A percentile compares a stretch with the other conserved stretches of the same genome.
phyloP scores from a whole-genome alignment of 345 rosid species.

The Eucalyptus melliodora region DNA sequence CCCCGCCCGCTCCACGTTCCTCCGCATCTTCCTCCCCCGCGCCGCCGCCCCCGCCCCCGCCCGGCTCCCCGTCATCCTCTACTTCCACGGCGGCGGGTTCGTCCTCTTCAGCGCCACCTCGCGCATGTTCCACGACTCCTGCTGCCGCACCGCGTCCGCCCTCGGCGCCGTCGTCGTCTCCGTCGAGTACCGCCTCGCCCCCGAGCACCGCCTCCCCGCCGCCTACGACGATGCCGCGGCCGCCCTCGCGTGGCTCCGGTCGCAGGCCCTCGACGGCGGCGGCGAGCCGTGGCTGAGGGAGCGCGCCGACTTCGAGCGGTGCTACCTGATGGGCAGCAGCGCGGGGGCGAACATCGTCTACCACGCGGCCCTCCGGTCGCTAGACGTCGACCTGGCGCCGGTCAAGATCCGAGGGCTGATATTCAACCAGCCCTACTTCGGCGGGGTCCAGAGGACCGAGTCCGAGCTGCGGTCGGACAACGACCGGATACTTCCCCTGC shows the following conservation, averaged over 20 bases:
- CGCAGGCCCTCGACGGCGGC: conserved; percentile 26
- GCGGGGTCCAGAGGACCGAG: conserved; percentile 45
- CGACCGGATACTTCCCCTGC: conserved; percentile 45
- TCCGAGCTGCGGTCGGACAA: conserved; percentile 36
- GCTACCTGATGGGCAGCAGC: conserved; percentile 66
- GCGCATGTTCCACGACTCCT: conserved; percentile 33
- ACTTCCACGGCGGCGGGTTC: conserved; percentile 81
- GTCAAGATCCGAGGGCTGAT: conserved; percentile 55
- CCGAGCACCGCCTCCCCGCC: conserved; percentile 91
- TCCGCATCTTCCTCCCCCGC: conserved; percentile 53
- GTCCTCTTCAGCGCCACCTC: conserved; percentile 36
- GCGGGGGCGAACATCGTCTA: conserved; percentile 62
- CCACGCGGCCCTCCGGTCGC: conserved; percentile 37
- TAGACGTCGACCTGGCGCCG: conserved; percentile 31
- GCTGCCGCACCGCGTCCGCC: conserved; percentile 24
- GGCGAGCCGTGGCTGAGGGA: conserved; percentile 51
- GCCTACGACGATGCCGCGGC: conserved; percentile 78
- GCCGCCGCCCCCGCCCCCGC: background rate
- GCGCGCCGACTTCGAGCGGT: conserved; percentile 35
- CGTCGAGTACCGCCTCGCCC: conserved; percentile 80
- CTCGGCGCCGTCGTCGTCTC: conserved; percentile 48
- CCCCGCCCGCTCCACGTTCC: conserved; percentile 3
- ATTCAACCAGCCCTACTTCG: conserved; percentile 51
- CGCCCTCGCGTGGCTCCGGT: conserved; percentile 52
- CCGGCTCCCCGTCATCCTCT: conserved; percentile 51